These are phyloP conservation scores for Samsoniella hepiali DNA, from an alignment of 2,329 filamentous ascomycete genomes.

Conservation along the genomic window DNA sequence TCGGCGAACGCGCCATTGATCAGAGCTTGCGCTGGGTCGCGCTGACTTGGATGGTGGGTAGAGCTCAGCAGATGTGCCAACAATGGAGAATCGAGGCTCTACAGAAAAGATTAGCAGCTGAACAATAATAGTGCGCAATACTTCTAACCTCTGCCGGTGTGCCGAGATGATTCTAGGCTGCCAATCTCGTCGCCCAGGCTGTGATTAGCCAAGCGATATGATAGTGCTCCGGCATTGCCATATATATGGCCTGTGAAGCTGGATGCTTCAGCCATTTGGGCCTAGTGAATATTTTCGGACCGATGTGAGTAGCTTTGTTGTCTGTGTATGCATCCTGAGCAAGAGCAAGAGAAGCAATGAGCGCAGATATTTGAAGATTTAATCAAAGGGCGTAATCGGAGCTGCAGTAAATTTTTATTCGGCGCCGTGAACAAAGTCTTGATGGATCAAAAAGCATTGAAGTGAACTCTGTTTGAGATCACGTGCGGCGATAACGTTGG, in stretches of 20 bases:
- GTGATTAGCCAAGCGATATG: constrained; percentile 29
- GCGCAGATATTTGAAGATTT: not conserved
- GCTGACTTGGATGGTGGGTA: constrained; percentile 33
- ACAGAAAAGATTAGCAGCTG: not conserved
- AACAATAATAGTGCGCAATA: not conserved
- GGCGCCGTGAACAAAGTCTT: not conserved
- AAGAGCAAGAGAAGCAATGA: not conserved
- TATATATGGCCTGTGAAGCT: constrained; percentile 31
- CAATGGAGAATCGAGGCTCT: constrained; percentile 33
- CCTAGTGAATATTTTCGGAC: constrained; percentile 31
- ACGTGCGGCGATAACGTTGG: constrained; percentile 11
- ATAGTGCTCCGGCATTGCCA: constrained; percentile 34
- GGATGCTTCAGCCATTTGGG: constrained; percentile 38
- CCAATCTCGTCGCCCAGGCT: constrained; percentile 27
- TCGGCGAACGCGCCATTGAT: constrained; percentile 31
- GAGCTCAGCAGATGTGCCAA: constrained; percentile 33
- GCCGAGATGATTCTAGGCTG: constrained; percentile 30
- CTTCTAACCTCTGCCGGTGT: constrained; percentile 28
- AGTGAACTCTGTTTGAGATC: constrained; percentile 11
- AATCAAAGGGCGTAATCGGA: constrained; percentile 5
- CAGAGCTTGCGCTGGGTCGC: constrained; percentile 25
- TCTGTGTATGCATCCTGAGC: constrained; percentile 34
- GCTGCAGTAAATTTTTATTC: not conserved
- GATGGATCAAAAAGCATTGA: not conserved
- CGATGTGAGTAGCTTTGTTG: constrained; percentile 25